Base-by-base conservation (phyloP, 192 early-diverging fungal species). In the Piromyces sp. region DNA sequence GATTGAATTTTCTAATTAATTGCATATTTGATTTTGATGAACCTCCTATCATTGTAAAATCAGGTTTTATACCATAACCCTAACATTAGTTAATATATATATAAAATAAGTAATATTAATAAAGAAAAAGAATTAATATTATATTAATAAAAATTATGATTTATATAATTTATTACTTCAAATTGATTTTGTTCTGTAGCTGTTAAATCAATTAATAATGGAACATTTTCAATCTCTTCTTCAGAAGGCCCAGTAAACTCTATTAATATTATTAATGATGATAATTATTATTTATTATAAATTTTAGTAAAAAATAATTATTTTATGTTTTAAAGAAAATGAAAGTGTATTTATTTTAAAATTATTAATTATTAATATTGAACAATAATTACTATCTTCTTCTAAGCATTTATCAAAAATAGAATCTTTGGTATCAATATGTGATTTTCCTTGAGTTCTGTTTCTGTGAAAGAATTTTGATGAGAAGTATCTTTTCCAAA, bases 381-480 rank as follows among this genome's bases (percentile, higher is more conserved):
- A 33, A 33, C 31, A 9, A 33, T 6, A 12, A n/a, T 33, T 68
- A 51, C 96, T 95, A 79, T 96, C 94, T 80, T 95, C 96, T 17
- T 86, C 84, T 36, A 92, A 84, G 80, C 93, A 95, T 82, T 90
- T 89, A 80, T 92, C 92, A 84, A 97, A 97, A 26, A 97, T 91
- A 51, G 93, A 90, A 79, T 98, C 89, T 81, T 88, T 84, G 79
- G 87, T 80, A 80, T 84, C 83, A 30, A 85, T 86, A 37, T 88
- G 83, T 15, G 85, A 85, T 79, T 83, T 84, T 33, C 87, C 90
- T 68, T 68, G 51, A 37, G 92, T 87, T 28, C 93, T 87, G 51
- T 91, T 92, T n/a, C 94, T 86, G 84, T 97, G 94, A 82, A 96
- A 97, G 81, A 94, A 93, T 84, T 94, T 90, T 15, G 94, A 95